A percentile compares a stretch with the other conserved stretches of the same genome.
Conservation (phyloP, 2,329 filamentous ascomycete species). For the Diaporthe capsici region DNA sequence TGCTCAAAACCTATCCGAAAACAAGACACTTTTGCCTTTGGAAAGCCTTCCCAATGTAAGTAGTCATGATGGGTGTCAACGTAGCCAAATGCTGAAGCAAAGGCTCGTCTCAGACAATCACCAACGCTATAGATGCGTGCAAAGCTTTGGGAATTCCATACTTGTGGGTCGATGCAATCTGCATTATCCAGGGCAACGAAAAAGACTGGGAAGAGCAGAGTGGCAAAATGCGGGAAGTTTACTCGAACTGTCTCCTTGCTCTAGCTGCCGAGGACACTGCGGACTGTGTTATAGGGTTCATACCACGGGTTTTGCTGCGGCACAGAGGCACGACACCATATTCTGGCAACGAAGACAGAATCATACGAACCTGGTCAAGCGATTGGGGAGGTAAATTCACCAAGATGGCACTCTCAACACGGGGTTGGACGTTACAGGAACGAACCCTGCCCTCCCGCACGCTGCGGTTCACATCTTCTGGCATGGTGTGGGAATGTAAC, state of each 20-base stretch:
- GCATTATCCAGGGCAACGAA: background rate
- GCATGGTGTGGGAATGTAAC: background rate
- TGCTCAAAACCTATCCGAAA: background rate
- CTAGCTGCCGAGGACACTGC: background rate
- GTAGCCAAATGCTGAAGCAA: too few relatives aligned
- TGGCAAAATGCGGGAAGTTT: background rate
- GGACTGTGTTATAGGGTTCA: background rate
- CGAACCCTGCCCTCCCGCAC: background rate
- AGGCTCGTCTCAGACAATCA: background rate
- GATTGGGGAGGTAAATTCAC: background rate
- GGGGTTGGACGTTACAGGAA: slow-evolving; percentile 5
- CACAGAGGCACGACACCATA: background rate
- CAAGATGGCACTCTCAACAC: background rate
- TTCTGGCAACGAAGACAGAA: background rate
- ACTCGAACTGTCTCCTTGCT: background rate
- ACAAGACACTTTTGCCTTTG: background rate
- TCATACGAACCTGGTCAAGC: background rate
- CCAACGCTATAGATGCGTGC: background rate
- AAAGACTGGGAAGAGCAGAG: slow-evolving; percentile 2
- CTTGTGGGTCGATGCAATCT: background rate
- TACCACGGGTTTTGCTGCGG: background rate
- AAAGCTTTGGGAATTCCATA: background rate
- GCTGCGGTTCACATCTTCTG: background rate
- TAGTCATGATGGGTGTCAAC: background rate
- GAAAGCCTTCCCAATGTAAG: background rate